Evolutionary conservation across 257 asterid genomes (phyloP), one percentile per base, ranked within the genome.

Genomic region (Solanum tarapatanum): DNA sequence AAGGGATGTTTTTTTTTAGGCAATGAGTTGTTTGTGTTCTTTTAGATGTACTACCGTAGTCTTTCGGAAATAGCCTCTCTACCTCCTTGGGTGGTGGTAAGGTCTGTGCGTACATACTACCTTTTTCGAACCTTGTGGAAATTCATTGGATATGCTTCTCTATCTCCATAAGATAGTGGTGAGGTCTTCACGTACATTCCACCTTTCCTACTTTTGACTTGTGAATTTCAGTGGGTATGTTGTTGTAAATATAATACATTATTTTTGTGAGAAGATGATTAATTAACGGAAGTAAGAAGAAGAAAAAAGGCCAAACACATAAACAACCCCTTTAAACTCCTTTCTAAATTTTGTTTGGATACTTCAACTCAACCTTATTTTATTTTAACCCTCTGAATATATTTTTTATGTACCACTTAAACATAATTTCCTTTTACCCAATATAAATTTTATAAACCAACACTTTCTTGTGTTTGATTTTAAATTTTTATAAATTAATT

Each of bases 51-150:
- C 8, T 55, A 19, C 2, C 1, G 2, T 19, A 19, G 5, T 55
- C 24, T 55, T 55, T 55, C 0, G 0, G 11, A 55, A 3, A 7
- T 55, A 55, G 24, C 2, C 11, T 55, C 11, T 55, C 1, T 55
- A 55, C 64, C 4, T 55, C 24, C 10, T 6, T 55, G 24, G 5
- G 2, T 55, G n/a, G 4, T 55, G 11, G 11, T 55, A 55, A 55
- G 5, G 1, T 55, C 0, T 19, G 5, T 3, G 64, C 1, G 24
- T 19, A 19, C n/a, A 19, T 55, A 7, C 2, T 2, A 55, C 4
- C 2, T 55, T 55, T 19, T 55, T 0, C 0, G 4, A 19, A 55
- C 11, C 4, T 55, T 2, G 24, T 55, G n/a, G 0, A 51, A 51
- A 5, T 16, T 51, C 1, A 16, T 1, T 7, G 9, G 3, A 0